Evolutionary conservation across 768 basidiomycete genomes (phyloP), one percentile per base, ranked within the genome.

Genomic region (Hericium coralloides): DNA sequence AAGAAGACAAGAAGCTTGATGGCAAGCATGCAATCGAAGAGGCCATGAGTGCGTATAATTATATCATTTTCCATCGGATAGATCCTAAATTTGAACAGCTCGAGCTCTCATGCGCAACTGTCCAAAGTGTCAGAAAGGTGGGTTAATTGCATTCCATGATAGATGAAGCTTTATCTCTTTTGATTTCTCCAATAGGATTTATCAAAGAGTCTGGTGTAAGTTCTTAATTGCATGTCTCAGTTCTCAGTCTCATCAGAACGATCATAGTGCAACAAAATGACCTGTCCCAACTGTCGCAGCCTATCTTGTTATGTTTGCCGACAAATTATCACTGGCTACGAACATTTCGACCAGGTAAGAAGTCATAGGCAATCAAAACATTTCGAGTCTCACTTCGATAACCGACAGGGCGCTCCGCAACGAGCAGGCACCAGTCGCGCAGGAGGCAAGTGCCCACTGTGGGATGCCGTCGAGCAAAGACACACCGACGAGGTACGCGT

Each of bases 201-300:
- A 78, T 92, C 65, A 92, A 92, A 68, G 87, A 89, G 59, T 65
- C 67, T 47, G 91, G 90, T 9, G 89, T 90, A 76, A 50, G 82
- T 74, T 1, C 47, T 25, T 22, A 49, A 53, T 17, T 39, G 26
- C 39, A 18, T 6, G 39, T 23, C 49, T 20, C 18, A 15, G 5
- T 43, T 23, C 2, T 18, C 51, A 59, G n/a, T 43, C 1, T 15
- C 26, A 38, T 52, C 31, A 31, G 31, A 31, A 31, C 63, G 37
- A 58, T 52, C 43, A 41, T 61, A 91, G 85, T 95, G 94, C 73
- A 95, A 95, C 79, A 95, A 95, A 69, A 95, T 97, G 85, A 78
- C 74, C 0, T 92, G 90, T 63, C 80, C 84, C 1, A 71, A 84
- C 58, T 95, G 94, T 65, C 59, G 49, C 1, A 83, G 89, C 0